Percentiles rank a stretch among this genome's conserved stretches.
Evolutionary conservation across 345 rosid genomes (phyloP).

Genomic region (Pistacia integerrima): DNA sequence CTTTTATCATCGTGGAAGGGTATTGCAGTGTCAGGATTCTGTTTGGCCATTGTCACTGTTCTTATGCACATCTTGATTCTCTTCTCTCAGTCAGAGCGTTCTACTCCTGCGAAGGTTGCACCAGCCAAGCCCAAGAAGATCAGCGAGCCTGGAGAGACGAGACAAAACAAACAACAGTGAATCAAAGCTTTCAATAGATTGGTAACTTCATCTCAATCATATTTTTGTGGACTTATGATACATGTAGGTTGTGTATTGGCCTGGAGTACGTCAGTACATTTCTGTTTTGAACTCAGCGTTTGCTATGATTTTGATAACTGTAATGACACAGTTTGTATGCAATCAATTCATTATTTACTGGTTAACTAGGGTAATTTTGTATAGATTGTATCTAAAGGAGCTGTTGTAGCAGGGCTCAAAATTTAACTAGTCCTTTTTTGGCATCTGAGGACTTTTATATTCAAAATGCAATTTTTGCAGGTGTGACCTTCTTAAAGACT

Average conservation of each 20-base stretch:
- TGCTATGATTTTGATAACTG: conserved; percentile 15
- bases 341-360: conserved; percentile 25
- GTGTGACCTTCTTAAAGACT: background rate
- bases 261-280: background rate
- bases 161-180: conserved; percentile 42
- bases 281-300: conserved; percentile 2
- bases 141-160: conserved; percentile 29
- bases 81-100: conserved; percentile 83
- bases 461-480: background rate
- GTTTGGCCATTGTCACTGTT: conserved; percentile 60
- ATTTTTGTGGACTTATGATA: conserved; percentile 10
- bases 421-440: background rate
- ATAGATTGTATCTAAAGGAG: conserved; percentile 28
- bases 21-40: conserved; percentile 45
- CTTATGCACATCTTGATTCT: conserved; percentile 82
- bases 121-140: conserved; percentile 55
- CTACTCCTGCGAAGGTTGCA: conserved; percentile 73
- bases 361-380: conserved; percentile 22
- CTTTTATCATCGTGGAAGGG: conserved; percentile 85
- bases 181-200: conserved; percentile 2
- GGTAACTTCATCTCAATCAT: background rate
- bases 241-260: conserved; percentile 7
- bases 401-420: conserved; percentile 23
- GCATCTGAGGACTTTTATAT: background rate
- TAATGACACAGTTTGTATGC: conserved; percentile 22